Base-by-base conservation (phyloP, 306 rosid genomes). In the Vigna nakashimae region DNA sequence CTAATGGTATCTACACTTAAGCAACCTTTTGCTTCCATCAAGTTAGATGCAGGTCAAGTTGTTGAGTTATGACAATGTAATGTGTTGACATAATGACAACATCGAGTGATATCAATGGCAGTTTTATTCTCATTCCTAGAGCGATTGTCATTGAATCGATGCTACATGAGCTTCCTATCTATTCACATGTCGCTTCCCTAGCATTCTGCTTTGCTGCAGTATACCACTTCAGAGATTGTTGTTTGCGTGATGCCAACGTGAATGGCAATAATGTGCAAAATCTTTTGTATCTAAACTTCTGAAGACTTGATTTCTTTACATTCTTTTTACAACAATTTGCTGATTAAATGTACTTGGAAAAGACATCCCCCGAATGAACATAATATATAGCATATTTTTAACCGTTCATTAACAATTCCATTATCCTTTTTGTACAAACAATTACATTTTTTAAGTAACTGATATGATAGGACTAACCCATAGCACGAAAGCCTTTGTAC, bases 61-160 rank as follows among this genome's bases (percentile, higher is more conserved):
- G 76, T 73, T 26, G 65, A 58, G 70, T 48, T 62, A 10, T 58
- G 70, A 46, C 36, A 30, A 28, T 46, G 79, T 74, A 74, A 48
- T 24, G 24, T 74, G 79, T 11, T 74, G 62, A 74, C 50, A 60
- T 48, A 60, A 62, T 74, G 20, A 17, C 9, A 48, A 48, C 48
- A 17, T 70, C 63, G 32, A 46, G 60, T 28, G 49, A n/a, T 26
- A 45, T 59, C 45, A 57, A 50, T 3, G 7, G 42, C 43, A 20
- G 26, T 20, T 73, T 73, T 22, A 66, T 48, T 68, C 73, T 46
- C 0, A 46, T 68, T 68, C 13, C 48, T 34, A 12, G 45, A 22
- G 9, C 9, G 6, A 6, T 42, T 40, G 17, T 30, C 22, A 18
- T 9, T 40, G 28, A 64, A 30, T 64, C 1, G 40, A 59, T 26